Percentiles rank a stretch among this genome's conserved stretches.
phyloP scores from a whole-genome alignment of 1,284 basidiomycete genomes.

The Cerioporus squamosus region DNA sequence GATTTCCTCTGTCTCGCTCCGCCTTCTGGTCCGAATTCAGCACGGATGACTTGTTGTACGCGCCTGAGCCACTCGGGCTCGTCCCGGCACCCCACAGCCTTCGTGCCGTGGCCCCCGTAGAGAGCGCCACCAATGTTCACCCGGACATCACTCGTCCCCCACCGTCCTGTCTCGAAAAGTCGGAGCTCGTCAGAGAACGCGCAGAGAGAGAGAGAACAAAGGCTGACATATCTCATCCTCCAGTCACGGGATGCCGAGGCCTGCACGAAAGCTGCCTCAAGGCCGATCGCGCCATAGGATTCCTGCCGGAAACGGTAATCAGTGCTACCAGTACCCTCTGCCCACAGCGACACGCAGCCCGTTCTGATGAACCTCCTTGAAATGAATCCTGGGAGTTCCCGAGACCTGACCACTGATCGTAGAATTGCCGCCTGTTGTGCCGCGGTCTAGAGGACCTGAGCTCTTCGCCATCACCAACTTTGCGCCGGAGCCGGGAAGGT shows the following conservation, averaged over 20 bases:
- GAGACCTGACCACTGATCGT: constrained; percentile 17
- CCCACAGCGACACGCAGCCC: constrained; percentile 25
- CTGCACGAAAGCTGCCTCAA: constrained; percentile 22
- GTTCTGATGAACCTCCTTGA: constrained; percentile 5
- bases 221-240: constrained; percentile 16
- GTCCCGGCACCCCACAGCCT: constrained; percentile 2
- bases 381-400: constrained; percentile 20
- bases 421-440: constrained; percentile 10
- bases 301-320: constrained; percentile 15
- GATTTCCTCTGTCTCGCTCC: neutral
- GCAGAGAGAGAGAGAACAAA: neutral
- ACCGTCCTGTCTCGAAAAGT: neutral
- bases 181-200: constrained; percentile 1
- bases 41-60: no score
- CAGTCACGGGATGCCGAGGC: constrained; percentile 21
- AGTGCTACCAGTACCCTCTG: constrained; percentile 26
- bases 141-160: constrained; percentile 16
- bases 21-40: no score
- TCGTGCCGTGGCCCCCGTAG: constrained; percentile 3
- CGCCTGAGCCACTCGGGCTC: neutral
- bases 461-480: neutral
- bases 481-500: no score
- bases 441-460: constrained; percentile 10
- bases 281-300: constrained; percentile 26
- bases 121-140: constrained; percentile 22